Base-by-base conservation (phyloP, 805 yeast genomes). In the Kuraishia piskuri region DNA sequence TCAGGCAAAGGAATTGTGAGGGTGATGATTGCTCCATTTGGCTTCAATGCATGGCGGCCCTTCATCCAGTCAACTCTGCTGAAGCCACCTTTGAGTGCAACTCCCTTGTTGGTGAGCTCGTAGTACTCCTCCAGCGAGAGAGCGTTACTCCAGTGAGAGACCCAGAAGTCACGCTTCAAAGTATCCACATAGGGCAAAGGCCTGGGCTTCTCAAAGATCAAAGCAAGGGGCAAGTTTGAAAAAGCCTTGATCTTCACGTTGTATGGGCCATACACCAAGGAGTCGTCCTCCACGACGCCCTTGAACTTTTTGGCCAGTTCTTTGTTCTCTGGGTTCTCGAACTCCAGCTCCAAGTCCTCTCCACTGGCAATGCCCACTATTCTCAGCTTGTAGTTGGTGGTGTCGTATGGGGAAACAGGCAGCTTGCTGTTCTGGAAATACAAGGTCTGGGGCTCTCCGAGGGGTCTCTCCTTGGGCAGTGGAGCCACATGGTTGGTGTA, bases 41-140 rank as follows among this genome's bases (percentile, higher is more conserved):
- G 74, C 60, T 77, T 74, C 57, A 73, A 62, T 26, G 75, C 77
- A 53, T 74, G 71, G 57, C 78, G 78, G 22, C 82, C 80, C 57
- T 73, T 72, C 80, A 84, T 78, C 80, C 84, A 90, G 50, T 89
- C 89, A 4, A 83, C 77, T 66, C 99, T 82, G 22, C 92, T 83
- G 67, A 90, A 94, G 0, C 94, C 94, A 5, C 73, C 61, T 51
- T 73, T 69, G 59, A 94, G 75, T 56, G 73, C 71, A 2, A 96
- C 95, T 26, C 86, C 97, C 47, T 72, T 75, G 64, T 94, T 90
- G 51, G 83, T 75, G 37, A 90, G 61, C 70, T 90, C 92, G 66
- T 90, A 91, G 63, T 84, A 83, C 65, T 94, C 98, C 64, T 90
- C 96, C 57, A 90, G 74, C 66, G 89, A 79, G 55, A 86, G 63